Evolutionary conservation across 305 asterid genomes (phyloP).

Genomic region (Fraxinus paxiana): DNA sequence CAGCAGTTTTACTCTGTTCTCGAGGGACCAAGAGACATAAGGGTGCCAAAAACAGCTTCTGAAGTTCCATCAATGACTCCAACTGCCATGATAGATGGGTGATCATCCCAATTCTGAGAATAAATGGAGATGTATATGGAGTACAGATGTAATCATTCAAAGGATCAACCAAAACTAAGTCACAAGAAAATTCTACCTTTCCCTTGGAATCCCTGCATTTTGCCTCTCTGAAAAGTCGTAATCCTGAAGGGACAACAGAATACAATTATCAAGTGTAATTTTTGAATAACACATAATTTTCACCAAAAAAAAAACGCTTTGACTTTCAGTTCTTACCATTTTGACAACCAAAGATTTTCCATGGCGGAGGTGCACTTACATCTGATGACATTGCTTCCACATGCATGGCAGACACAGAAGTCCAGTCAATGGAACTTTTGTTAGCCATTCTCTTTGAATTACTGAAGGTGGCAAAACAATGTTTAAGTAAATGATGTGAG

Average conservation of each 20-base stretch:
- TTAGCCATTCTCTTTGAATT: slow-evolving; percentile 51
- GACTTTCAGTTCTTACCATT: slow-evolving; percentile 43
- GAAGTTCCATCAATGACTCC: slow-evolving; percentile 68
- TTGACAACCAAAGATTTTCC: slow-evolving; percentile 89
- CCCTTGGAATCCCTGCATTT: slow-evolving; percentile 55
- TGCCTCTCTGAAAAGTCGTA: slow-evolving; percentile 82
- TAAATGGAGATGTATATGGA: neutral
- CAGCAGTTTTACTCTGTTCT: slow-evolving; percentile 70
- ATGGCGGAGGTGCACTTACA: slow-evolving; percentile 74
- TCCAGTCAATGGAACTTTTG: slow-evolving; percentile 38
- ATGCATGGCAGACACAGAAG: slow-evolving; percentile 41
- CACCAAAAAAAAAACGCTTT: neutral
- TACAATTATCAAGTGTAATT: slow-evolving; percentile 2
- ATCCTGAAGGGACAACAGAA: slow-evolving; percentile 40
- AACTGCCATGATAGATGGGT: slow-evolving; percentile 86
- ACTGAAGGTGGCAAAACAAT: slow-evolving; percentile 46
- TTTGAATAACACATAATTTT: neutral
- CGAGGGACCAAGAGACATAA: slow-evolving; percentile 77
- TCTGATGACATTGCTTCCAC: slow-evolving; percentile 73
- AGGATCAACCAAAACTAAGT: neutral
- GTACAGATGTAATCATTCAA: neutral
- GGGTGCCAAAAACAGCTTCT: slow-evolving; percentile 69
- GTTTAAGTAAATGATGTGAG: neutral
- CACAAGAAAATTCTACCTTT: slow-evolving; percentile 37
- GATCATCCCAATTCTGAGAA: slow-evolving; percentile 57